Evolutionary conservation across 2,329 filamentous ascomycete species (phyloP), one percentile per base, ranked within the genome.

Genomic region (Cladosporium sp.): DNA sequence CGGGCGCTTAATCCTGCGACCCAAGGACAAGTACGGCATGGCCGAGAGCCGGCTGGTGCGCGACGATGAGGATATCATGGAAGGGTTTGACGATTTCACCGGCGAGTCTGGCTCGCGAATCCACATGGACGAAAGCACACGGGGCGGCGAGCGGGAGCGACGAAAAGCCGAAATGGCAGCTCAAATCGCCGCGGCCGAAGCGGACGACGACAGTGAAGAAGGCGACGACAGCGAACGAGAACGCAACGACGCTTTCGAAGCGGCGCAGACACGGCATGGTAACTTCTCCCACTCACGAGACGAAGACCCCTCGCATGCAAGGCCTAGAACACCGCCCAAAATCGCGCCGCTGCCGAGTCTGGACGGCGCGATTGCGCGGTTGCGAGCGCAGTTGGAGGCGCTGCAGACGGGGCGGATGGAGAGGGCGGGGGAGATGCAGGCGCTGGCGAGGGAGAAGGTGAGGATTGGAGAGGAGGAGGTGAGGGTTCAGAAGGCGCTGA

Each of bases 51-150:
- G 92, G 1, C 77, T 97, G 2, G 79, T 90, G 5, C 80, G 78
- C 36, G 90, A 96, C 29, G 92, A 97, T 59, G 92, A 97, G 64
- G 89, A 97, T 62, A 78, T 96, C 0, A 88, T 87, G 32, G 93
- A 97, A 70, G 91, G 90, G 0, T 97, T 95, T 59, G 92, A 97
- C 53, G 85, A 92, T 49, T 95, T 88, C 53, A 68, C 65, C 60
- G 88, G 93, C 7, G 87, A 93, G 36, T 88, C 94, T 61, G 88
- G 86, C 12, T 15, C 33, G 7, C 79, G 81, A 6, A 79, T 95
- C 11, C 80, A 86, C 1, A 75, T 95, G 0, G 87, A 88, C 36
- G 82, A 78, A 56, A 85, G 85, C 53, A 88, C 88, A n/a, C 20
- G 36, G 20, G 38, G 27, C 8, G 42, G 35, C 88, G 48, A 42